Percentiles rank a stretch among this genome's conserved stretches.
These are phyloP conservation scores for Boletus tomentosulus DNA, from an alignment of 768 basidiomycete species.

Conservation along the genomic window DNA sequence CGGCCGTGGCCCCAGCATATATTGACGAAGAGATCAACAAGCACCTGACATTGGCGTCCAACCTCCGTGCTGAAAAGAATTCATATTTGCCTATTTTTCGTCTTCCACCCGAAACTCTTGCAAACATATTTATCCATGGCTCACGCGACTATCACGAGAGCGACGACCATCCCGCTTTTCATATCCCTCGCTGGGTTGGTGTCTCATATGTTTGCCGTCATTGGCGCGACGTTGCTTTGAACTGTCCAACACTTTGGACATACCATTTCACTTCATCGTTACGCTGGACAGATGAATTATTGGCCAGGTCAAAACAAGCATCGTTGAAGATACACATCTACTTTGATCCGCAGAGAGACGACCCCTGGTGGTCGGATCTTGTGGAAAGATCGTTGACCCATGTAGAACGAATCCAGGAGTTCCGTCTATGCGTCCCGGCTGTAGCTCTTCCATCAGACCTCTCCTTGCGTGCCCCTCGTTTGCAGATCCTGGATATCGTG, in stretches of 20 bases:
- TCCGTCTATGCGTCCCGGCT: neutral
- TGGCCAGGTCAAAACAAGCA: conserved; percentile 40
- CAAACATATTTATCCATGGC: too few species aligned
- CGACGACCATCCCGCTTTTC: too few species aligned
- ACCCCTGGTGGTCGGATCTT: neutral
- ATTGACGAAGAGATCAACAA: neutral
- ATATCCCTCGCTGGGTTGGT: neutral
- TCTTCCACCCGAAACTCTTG: neutral
- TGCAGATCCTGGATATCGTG: neutral
- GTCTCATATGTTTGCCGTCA: neutral
- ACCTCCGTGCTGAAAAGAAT: neutral
- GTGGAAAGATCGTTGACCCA: neutral
- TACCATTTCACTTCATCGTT: conserved; percentile 26
- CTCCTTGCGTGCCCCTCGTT: neutral
- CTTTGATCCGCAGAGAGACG: neutral
- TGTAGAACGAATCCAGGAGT: neutral
- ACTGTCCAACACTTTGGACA: neutral
- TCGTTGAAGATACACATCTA: conserved; percentile 9
- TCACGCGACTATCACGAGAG: neutral
- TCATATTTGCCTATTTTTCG: neutral
- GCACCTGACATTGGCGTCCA: neutral
- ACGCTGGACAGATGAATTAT: conserved; percentile 37
- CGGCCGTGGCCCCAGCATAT: neutral
- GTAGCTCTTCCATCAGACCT: neutral
- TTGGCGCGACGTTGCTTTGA: too few species aligned